Conservation (phyloP, 768 basidiomycete genomes). For the Serendipita sp. region DNA sequence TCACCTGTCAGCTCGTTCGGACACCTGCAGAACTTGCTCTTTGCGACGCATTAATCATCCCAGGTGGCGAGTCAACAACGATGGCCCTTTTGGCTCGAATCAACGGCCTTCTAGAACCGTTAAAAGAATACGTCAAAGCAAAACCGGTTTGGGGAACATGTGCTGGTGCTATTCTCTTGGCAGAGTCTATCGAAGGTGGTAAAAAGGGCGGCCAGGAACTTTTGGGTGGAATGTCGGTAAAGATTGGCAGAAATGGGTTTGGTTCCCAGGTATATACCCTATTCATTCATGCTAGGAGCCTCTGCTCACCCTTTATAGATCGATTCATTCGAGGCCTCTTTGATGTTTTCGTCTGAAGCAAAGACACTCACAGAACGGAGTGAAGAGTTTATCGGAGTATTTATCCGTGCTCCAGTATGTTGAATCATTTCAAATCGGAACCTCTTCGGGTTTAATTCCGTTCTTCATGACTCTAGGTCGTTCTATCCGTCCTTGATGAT, state of each 20-base stretch:
- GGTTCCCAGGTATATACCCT: constrained; percentile 59
- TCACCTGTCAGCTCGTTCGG: constrained; percentile 37
- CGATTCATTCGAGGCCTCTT: constrained; percentile 77
- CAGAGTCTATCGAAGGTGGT: constrained; percentile 53
- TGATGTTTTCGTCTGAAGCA: constrained; percentile 31
- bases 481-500: constrained; percentile 38
- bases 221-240: constrained; percentile 63
- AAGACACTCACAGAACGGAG: constrained; percentile 43
- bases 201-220: constrained; percentile 84
- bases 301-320: constrained; percentile 30
- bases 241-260: constrained; percentile 79
- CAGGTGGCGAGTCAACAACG: constrained; percentile 93
- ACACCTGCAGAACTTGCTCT: constrained; percentile 53
- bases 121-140: constrained; percentile 48
- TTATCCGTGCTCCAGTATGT: constrained; percentile 84
- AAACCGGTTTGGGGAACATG: constrained; percentile 93
- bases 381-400: constrained; percentile 61
- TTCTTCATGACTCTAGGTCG: constrained; percentile 35
- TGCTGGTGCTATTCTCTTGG: constrained; percentile 83
- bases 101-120: constrained; percentile 64
- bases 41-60: constrained; percentile 82
- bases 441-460: background rate
- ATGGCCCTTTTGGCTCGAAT: constrained; percentile 64
- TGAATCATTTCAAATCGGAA: background rate
- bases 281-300: background rate